A percentile compares a stretch with the other conserved stretches of the same genome.
Evolutionary conservation across 129 eudicot species (phyloP).

Genomic region (Smallanthus sonchifolius): DNA sequence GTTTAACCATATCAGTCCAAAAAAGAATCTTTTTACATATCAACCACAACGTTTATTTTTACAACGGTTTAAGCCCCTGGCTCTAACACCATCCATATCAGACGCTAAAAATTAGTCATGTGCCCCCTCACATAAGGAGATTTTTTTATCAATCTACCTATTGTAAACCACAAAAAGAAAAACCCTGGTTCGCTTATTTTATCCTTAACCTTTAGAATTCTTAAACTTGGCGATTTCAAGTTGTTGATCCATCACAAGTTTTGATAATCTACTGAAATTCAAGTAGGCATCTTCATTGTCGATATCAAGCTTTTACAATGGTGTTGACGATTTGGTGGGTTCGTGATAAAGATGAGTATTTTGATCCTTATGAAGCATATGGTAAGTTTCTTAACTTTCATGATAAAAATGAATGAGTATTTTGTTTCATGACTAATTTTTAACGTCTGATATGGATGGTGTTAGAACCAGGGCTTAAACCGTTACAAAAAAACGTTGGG

Average conservation of each 20-base stretch:
- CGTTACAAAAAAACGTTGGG: no score
- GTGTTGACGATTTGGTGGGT: not conserved
- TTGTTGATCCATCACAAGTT: no score
- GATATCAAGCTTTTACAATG: not conserved
- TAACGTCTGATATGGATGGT: no score
- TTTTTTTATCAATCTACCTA: no score
- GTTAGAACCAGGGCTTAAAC: no score
- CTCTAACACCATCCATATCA: not conserved
- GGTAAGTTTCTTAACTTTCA: not conserved
- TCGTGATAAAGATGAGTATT: not conserved
- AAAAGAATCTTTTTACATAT: no score
- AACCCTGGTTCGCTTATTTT: no score
- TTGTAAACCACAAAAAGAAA: not conserved
- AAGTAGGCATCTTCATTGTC: no score
- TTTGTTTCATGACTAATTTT: no score
- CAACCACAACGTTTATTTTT: not conserved
- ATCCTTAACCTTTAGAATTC: not conserved
- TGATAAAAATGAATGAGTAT: not conserved
- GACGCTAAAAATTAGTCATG: not conserved
- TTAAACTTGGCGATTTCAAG: not conserved
- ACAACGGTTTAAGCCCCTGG: not conserved
- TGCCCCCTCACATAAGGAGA: not conserved
- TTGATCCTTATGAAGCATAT: not conserved
- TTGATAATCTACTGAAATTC: no score
- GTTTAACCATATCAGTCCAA: no score